These are phyloP conservation scores for Albugo candida DNA, from an alignment of 352 stramenopile genomes.

Conservation along the genomic window DNA sequence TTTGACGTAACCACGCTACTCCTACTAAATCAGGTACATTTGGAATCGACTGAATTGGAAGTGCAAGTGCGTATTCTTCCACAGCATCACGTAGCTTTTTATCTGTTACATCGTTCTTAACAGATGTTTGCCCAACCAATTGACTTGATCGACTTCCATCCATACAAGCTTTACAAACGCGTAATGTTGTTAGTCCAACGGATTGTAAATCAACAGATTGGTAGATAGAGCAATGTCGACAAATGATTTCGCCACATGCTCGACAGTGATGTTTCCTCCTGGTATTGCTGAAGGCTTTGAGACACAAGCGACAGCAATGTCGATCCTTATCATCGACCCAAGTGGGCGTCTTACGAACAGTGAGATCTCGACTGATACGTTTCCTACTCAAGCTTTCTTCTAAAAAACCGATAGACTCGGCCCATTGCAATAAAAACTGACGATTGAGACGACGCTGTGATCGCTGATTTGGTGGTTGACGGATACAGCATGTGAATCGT, in stretches of 20 bases:
- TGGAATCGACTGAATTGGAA: conserved; percentile 27
- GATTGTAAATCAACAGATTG: conserved; percentile 55
- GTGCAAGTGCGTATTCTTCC: conserved; percentile 49
- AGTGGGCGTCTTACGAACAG: conserved; percentile 37
- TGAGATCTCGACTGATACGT: conserved; percentile 57
- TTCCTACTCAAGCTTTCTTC: conserved; percentile 44
- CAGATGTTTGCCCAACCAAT: conserved; percentile 1
- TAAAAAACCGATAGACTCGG: conserved; percentile 35
- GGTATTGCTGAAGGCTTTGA: conserved; percentile 70
- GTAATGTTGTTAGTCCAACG: conserved; percentile 51
- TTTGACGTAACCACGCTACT: conserved; percentile 53
- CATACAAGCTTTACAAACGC: conserved; percentile 62
- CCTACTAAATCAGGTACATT: conserved; percentile 55
- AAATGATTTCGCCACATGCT: conserved; percentile 73
- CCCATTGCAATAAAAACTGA: conserved; percentile 44
- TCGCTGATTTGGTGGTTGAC: conserved; percentile 41
- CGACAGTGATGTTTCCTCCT: conserved; percentile 63
- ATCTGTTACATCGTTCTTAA: conserved; percentile 24
- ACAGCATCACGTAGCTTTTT: conserved; percentile 30
- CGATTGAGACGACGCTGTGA: conserved; percentile 39
- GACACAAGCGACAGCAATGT: conserved; percentile 58
- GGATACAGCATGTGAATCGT: conserved; percentile 63
- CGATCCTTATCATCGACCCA: conserved; percentile 72
- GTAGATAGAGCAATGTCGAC: conserved; percentile 53
- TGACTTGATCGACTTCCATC: conserved; percentile 18